Evolutionary conservation across 2,329 filamentous ascomycete genomes (phyloP).

Genomic region (Torrubiella hemipterigena): DNA sequence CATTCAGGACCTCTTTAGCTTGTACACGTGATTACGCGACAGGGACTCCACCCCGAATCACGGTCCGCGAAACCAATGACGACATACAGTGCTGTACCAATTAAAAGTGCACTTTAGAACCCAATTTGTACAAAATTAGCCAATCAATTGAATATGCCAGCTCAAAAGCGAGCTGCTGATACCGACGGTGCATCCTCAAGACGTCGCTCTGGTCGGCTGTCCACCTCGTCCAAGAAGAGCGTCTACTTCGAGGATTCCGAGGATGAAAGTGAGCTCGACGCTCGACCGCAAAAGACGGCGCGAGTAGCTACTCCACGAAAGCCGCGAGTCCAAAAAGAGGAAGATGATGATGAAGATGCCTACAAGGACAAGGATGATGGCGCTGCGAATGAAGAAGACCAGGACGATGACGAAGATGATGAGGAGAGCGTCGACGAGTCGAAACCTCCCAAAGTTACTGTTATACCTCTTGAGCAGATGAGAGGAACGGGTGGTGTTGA

Average conservation of each 20-base stretch:
- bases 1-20: too few species aligned
- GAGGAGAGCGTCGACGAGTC: constrained; percentile 26
- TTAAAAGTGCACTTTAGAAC: too few species aligned
- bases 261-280: constrained; percentile 8
- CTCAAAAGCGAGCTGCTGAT: constrained; percentile 24
- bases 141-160: constrained; percentile 28
- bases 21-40: too few species aligned
- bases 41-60: too few species aligned
- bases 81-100: too few species aligned
- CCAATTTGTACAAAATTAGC: too few species aligned
- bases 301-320: constrained; percentile 8
- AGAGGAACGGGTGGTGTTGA: constrained; percentile 21
- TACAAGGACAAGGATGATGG: constrained; percentile 13
- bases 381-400: constrained; percentile 14
- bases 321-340: constrained; percentile 10
- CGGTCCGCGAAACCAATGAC: too few species aligned
- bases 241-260: constrained; percentile 34
- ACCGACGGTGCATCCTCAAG: too few species aligned
- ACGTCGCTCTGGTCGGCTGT: constrained; percentile 35
- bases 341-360: constrained; percentile 9
- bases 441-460: constrained; percentile 19
- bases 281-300: constrained; percentile 16
- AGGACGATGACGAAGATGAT: constrained; percentile 17
- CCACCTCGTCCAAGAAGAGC: constrained; percentile 34
- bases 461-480: constrained; percentile 23